These are phyloP conservation scores for Tetrapisispora nanseiensis DNA, from an alignment of 805 yeast species.

Conservation along the genomic window DNA sequence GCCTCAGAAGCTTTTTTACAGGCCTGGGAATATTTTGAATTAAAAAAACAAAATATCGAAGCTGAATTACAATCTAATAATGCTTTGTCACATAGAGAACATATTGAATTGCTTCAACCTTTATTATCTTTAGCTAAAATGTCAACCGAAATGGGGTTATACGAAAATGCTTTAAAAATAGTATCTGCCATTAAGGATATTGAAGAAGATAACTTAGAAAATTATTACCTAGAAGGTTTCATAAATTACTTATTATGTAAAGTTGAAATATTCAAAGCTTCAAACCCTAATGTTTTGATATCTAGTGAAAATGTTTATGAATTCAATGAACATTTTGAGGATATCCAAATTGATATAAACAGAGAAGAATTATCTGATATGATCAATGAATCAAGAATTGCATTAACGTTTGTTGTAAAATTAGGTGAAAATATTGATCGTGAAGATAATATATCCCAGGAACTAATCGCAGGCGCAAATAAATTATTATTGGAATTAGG, in stretches of 20 bases:
- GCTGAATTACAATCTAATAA: conserved; percentile 29
- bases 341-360: conserved; percentile 31
- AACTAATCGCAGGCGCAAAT: conserved; percentile 44
- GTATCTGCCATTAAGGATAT: conserved; percentile 58
- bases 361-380: conserved; percentile 26
- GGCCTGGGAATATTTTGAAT: conserved; percentile 63
- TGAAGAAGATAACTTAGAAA: conserved; percentile 77
- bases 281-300: conserved; percentile 14
- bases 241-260: conserved; percentile 48
- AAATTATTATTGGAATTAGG: conserved; percentile 48
- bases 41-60: conserved; percentile 40
- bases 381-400: conserved; percentile 30
- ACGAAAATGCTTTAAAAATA: conserved; percentile 59
- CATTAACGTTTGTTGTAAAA: conserved; percentile 33
- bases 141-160: conserved; percentile 66
- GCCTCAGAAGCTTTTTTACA: conserved; percentile 58
- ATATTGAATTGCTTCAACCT: conserved; percentile 62
- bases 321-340: conserved; percentile 27
- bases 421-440: conserved; percentile 34
- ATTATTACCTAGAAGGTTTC: conserved; percentile 75
- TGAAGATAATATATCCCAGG: conserved; percentile 45
- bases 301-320: conserved; percentile 26
- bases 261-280: conserved; percentile 16
- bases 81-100: conserved; percentile 32
- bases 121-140: conserved; percentile 62